These are phyloP conservation scores for Lanmaoa rubissima DNA, from an alignment of 768 basidiomycete species.

Conservation along the genomic window DNA sequence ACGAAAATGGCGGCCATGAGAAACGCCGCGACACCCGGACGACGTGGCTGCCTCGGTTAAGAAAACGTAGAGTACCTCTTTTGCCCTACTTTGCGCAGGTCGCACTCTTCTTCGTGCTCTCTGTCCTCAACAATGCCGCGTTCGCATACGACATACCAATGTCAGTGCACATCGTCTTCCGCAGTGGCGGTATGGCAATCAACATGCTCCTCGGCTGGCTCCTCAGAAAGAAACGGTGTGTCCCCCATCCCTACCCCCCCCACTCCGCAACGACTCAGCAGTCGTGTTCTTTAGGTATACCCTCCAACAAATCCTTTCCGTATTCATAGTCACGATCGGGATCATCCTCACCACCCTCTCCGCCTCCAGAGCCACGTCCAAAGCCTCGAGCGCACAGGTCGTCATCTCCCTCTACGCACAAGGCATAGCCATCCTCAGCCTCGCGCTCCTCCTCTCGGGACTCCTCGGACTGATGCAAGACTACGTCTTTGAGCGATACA, in stretches of 20 bases:
- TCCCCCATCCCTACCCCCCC: not conserved
- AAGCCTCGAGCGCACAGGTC: not conserved
- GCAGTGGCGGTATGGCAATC: slow-evolving; percentile 82
- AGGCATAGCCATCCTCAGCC: slow-evolving; percentile 70
- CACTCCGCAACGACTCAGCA: slow-evolving; percentile 11
- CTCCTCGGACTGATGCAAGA: slow-evolving; percentile 86
- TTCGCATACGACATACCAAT: slow-evolving; percentile 87
- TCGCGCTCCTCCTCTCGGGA: slow-evolving; percentile 79
- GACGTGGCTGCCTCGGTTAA: slow-evolving; percentile 45
- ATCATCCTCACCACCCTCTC: slow-evolving; percentile 82
- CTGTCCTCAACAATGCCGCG: slow-evolving; percentile 86
- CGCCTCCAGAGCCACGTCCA: slow-evolving; percentile 42
- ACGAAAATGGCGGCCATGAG: not conserved
- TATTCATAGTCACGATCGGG: slow-evolving; percentile 77
- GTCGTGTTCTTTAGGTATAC: slow-evolving; percentile 51
- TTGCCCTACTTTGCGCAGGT: slow-evolving; percentile 77
- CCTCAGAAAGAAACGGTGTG: slow-evolving; percentile 60
- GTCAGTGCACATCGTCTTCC: slow-evolving; percentile 91
- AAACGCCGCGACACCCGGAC: not conserved
- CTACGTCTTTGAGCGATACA: slow-evolving; percentile 59
- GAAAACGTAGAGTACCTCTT: slow-evolving; percentile 67
- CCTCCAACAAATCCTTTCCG: slow-evolving; percentile 62
- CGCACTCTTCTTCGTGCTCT: slow-evolving; percentile 73
- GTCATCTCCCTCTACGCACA: slow-evolving; percentile 46
- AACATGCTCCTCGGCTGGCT: slow-evolving; percentile 81